These are phyloP conservation scores for Boletus reticuloceps DNA, from an alignment of 768 basidiomycete genomes.

Conservation along the genomic window DNA sequence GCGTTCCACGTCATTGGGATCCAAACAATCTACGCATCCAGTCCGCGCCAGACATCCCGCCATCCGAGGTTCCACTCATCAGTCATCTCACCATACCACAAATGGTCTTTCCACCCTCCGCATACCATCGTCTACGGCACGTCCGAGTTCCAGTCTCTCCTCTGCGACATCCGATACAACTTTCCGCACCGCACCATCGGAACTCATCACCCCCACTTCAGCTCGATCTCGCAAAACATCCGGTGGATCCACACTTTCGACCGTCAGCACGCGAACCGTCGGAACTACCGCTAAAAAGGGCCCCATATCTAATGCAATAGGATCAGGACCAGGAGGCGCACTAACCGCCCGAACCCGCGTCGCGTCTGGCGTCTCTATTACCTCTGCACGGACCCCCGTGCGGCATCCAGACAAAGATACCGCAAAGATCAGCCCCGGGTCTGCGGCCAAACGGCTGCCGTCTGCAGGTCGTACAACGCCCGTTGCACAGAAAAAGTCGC, in stretches of 20 bases:
- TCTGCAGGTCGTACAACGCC: constrained; percentile 24
- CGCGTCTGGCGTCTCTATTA: constrained; percentile 26
- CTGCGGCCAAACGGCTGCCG: constrained; percentile 19
- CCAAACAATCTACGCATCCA: constrained; percentile 18
- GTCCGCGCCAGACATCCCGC: constrained; percentile 18
- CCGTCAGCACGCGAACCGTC: constrained; percentile 29
- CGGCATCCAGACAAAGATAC: constrained; percentile 26
- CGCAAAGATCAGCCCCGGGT: constrained; percentile 21
- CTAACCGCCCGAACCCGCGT: constrained; percentile 17
- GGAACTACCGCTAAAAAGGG: constrained; percentile 25
- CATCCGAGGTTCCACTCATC: constrained; percentile 24
- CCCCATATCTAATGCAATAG: background rate
- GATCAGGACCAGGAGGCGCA: constrained; percentile 10
- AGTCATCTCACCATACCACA: constrained; percentile 11
- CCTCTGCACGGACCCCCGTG: constrained; percentile 22
- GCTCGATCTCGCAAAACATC: constrained; percentile 30
- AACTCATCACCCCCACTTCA: constrained; percentile 29
- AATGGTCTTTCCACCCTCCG: constrained; percentile 29
- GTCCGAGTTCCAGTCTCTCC: constrained; percentile 29
- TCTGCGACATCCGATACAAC: constrained; percentile 32
- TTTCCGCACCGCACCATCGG: constrained; percentile 31
- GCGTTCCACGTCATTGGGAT: constrained; percentile 17
- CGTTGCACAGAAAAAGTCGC: constrained; percentile 16
- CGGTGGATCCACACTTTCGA: constrained; percentile 30
- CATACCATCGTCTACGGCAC: constrained; percentile 26